phyloP scores from a whole-genome alignment of 2,329 filamentous ascomycete genomes.

The Apiospora pterosperma region DNA sequence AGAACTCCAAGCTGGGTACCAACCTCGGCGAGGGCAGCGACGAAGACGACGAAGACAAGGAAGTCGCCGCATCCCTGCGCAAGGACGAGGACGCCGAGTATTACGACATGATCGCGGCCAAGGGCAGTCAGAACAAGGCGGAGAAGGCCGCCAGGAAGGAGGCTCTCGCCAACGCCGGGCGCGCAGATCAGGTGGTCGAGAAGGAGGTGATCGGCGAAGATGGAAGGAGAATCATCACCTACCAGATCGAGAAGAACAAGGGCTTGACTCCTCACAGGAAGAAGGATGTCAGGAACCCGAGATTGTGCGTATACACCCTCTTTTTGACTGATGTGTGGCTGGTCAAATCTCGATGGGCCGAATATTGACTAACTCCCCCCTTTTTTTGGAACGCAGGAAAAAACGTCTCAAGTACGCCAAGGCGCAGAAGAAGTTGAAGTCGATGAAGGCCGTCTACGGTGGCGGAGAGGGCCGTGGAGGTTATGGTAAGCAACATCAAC shows the following conservation, averaged over 20 bases:
- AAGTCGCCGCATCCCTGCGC: conserved; percentile 46
- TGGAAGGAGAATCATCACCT: conserved; percentile 89
- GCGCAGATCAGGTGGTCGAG: conserved; percentile 60
- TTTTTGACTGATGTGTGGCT: not conserved
- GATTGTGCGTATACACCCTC: not conserved
- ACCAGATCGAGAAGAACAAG: conserved; percentile 97
- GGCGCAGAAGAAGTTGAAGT: conserved; percentile 95
- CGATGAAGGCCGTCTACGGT: conserved; percentile 81
- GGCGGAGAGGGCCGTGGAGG: conserved; percentile 79
- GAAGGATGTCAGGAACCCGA: conserved; percentile 59
- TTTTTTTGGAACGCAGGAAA: not conserved
- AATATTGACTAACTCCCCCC: not conserved
- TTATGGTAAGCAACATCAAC: conserved; percentile 51
- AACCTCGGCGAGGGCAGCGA: conserved; percentile 66
- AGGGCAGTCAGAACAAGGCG: conserved; percentile 66
- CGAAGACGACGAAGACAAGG: conserved; percentile 65
- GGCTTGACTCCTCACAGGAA: conserved; percentile 51
- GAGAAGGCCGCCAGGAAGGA: conserved; percentile 63
- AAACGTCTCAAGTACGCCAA: conserved; percentile 63
- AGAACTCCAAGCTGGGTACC: conserved; percentile 58
- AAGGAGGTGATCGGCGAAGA: conserved; percentile 71
- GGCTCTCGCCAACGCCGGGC: conserved; percentile 58
- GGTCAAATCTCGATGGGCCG: not conserved
- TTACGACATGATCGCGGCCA: conserved; percentile 81
- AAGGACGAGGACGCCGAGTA: conserved; percentile 67